Base-by-base conservation (phyloP, 169 alveolate species). In the Haemoproteus tartakovskyi region DNA sequence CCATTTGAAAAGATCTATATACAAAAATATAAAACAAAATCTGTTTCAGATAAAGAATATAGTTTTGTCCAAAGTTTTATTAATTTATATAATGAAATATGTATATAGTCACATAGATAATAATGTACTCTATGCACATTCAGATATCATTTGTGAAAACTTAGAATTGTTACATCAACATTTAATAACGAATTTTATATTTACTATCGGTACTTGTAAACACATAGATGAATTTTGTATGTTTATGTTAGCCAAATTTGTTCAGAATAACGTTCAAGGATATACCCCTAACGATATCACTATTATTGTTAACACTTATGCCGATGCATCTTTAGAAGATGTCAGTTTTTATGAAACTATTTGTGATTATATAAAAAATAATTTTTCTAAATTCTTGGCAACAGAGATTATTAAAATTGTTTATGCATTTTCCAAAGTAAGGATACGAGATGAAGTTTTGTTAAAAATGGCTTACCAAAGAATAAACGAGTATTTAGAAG, bases 191-290 rank as follows among this genome's bases (percentile, higher is more conserved):
- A 67, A 67, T 67, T 67, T 52, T 52, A 67, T 67, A 38, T 67
- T 67, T 21, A 67, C 82, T 16, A 67, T 67, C 38, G 82, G 82
- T 8, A 67, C 82, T 22, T 67, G 82, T 45, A 67, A 67, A 47
- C 46, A 67, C 29, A 41, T 67, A 16, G 82, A 67, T 33, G 82
- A 67, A 40, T 67, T 67, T 12, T 67, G 82, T 26, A 67, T 67
- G 82, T 67, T 67, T 46, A 67, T 67, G 82, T 46, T 67, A 41
- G 82, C 82, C 11, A 67, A 67, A 29, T 47, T 52, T 52, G 82
- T 67, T 16, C 82, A 67, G 48, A 67, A 67, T 67, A 51, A 67
- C 54, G 46, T 67, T 0, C 38, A 67, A 8, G 19, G 19, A 2
- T 67, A 67, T 8, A 52, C 59, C 0, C 67, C 70, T 3, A 67